A percentile compares a stretch with the other conserved stretches of the same genome.
These are phyloP conservation scores for Coemansia erecta DNA, from an alignment of 192 early-diverging fungal genomes.

Conservation along the genomic window DNA sequence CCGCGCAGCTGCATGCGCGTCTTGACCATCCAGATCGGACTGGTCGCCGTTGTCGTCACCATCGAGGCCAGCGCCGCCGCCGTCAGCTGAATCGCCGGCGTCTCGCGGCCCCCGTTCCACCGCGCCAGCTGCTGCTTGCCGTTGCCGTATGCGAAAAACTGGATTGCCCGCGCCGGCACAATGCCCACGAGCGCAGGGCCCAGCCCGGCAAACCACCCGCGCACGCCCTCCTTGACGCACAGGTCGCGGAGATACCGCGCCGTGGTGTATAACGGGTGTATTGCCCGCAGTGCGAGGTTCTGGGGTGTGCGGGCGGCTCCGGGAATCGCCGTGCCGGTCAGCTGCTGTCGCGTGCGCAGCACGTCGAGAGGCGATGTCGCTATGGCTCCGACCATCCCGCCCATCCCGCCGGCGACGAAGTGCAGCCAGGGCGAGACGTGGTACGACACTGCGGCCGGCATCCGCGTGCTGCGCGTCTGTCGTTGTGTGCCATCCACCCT, in stretches of 20 bases:
- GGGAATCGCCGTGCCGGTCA: constrained; percentile 21
- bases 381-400: constrained; percentile 79
- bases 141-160: constrained; percentile 91
- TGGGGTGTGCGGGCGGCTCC: background rate
- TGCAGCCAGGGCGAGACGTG: constrained; percentile 49
- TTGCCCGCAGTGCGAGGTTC: constrained; percentile 5
- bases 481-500: background rate
- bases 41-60: constrained; percentile 79
- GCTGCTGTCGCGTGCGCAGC: constrained; percentile 91
- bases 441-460: constrained; percentile 31
- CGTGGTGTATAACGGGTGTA: constrained; percentile 35
- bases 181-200: constrained; percentile 92
- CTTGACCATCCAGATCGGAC: constrained; percentile 98
- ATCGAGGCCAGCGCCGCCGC: constrained; percentile 74
- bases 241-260: constrained; percentile 53
- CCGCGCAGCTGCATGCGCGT: constrained; percentile 89
- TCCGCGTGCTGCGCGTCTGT: constrained; percentile 14
- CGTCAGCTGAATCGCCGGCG: constrained; percentile 73
- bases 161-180: constrained; percentile 91
- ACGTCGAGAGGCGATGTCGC: constrained; percentile 92
- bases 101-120: constrained; percentile 75
- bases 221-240: constrained; percentile 71
- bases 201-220: constrained; percentile 91
- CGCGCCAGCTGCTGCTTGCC: constrained; percentile 78
- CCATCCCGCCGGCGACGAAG: constrained; percentile 56